A percentile compares a stretch with the other conserved stretches of the same genome.
phyloP scores from a whole-genome alignment of 2,329 filamentous ascomycete species.

The Setomelanomma holmii region DNA sequence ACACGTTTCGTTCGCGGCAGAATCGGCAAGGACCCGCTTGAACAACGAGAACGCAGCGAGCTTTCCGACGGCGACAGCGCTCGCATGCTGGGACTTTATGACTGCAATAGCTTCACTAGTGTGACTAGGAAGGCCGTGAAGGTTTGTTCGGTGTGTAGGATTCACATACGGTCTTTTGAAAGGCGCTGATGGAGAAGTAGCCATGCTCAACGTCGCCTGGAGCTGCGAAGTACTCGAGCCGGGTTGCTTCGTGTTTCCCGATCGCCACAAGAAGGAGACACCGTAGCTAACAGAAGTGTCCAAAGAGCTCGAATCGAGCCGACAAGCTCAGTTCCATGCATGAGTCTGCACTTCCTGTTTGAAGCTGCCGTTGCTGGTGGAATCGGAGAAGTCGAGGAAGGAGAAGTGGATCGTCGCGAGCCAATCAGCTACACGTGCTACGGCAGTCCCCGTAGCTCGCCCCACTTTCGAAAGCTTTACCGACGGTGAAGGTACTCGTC shows the following conservation, averaged over 20 bases:
- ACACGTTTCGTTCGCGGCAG: constrained; percentile 17
- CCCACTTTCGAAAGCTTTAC: background rate
- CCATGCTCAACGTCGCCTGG: background rate
- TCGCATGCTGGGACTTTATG: constrained; percentile 21
- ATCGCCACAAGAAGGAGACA: too few species aligned
- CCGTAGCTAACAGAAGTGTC: too few species aligned
- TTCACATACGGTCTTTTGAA: constrained; percentile 14
- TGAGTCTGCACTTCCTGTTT: too few species aligned
- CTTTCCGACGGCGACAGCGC: constrained; percentile 20
- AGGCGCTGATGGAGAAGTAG: background rate
- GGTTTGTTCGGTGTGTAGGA: background rate
- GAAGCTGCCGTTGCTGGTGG: too few species aligned
- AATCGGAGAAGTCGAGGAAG: background rate
- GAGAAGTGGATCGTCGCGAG: background rate
- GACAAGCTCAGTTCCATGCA: too few species aligned
- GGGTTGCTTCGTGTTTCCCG: too few species aligned
- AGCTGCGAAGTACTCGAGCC: background rate
- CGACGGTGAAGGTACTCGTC: background rate
- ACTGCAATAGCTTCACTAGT: constrained; percentile 1
- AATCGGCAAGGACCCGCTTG: constrained; percentile 19
- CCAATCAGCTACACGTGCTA: background rate
- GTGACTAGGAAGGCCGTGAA: background rate
- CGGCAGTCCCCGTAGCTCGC: background rate
- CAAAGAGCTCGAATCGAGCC: too few species aligned
- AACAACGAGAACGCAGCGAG: constrained; percentile 23